A percentile compares a stretch with the other conserved stretches of the same genome.
These are phyloP conservation scores for Alternaria novae-zelandiae DNA, from an alignment of 2,329 filamentous ascomycete genomes.

Conservation along the genomic window DNA sequence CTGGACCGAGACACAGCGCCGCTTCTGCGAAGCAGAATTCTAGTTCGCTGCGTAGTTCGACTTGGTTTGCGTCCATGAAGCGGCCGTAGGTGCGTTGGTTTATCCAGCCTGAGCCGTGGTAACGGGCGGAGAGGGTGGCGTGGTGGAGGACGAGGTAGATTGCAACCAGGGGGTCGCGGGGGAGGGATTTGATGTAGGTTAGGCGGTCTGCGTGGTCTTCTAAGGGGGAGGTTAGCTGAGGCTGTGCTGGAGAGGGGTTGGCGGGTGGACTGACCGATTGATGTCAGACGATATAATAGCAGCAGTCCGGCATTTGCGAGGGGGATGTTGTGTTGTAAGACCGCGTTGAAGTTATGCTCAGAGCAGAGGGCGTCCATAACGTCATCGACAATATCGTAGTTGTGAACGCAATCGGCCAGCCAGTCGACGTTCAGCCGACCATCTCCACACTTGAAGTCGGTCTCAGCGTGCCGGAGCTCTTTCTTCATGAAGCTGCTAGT, in stretches of 20 bases:
- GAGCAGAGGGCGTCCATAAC: slow-evolving; percentile 39
- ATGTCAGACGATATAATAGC: slow-evolving; percentile 30
- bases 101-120: slow-evolving; percentile 42
- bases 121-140: slow-evolving; percentile 37
- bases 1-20: slow-evolving; percentile 28
- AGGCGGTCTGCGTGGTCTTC: slow-evolving; percentile 21
- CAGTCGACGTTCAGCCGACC: slow-evolving; percentile 24
- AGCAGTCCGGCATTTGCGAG: slow-evolving; percentile 37
- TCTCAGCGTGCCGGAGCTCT: slow-evolving; percentile 36
- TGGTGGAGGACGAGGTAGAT: slow-evolving; percentile 39
- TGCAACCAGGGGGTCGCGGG: slow-evolving; percentile 31
- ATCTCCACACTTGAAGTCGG: slow-evolving; percentile 32
- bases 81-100: slow-evolving; percentile 37
- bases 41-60: slow-evolving; percentile 37
- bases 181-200: slow-evolving; percentile 29
- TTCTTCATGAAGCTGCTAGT: slow-evolving; percentile 27
- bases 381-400: slow-evolving; percentile 40
- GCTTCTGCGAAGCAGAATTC: slow-evolving; percentile 42
- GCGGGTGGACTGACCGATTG: slow-evolving; percentile 20
- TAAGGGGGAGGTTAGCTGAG: neutral
- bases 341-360: slow-evolving; percentile 32
- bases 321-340: slow-evolving; percentile 33
- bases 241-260: neutral
- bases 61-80: slow-evolving; percentile 37
- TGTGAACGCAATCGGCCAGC: slow-evolving; percentile 34